Percentiles rank a stretch among this genome's conserved stretches.
Evolutionary conservation across 164 flowering plant species (phyloP).

Genomic region (Nelumbo lutea): DNA sequence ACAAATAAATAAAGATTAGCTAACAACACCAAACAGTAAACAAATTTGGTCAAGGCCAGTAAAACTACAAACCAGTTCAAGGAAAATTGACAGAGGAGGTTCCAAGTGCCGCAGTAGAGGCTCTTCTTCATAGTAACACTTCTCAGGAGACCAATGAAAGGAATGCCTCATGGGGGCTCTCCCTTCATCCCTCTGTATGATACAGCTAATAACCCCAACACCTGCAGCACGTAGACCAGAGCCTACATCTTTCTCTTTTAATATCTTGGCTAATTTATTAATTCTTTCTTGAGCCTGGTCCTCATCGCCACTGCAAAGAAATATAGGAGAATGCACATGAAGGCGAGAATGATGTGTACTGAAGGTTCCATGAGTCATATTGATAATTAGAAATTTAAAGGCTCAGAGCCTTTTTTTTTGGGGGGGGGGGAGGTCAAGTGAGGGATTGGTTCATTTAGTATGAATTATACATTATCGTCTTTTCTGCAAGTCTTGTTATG

Average conservation of each 20-base stretch:
- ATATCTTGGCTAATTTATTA: slow-evolving; percentile 82
- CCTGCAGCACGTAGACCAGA: slow-evolving; percentile 72
- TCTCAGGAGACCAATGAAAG: slow-evolving; percentile 84
- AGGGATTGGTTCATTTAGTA: too few relatives aligned
- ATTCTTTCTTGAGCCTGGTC: slow-evolving; percentile 99
- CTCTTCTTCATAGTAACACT: slow-evolving; percentile 76
- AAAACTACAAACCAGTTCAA: slow-evolving; percentile 74
- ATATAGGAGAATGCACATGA: background rate
- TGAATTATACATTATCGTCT: too few relatives aligned
- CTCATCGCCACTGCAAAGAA: slow-evolving; percentile 87
- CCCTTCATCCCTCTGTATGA: slow-evolving; percentile 99
- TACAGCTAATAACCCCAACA: slow-evolving; percentile 86
- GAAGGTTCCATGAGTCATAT: background rate
- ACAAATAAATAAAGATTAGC: slow-evolving; percentile 7
- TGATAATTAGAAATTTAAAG: background rate
- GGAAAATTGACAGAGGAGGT: slow-evolving; percentile 96
- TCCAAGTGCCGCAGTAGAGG: slow-evolving; percentile 94
- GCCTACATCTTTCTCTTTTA: slow-evolving; percentile 72
- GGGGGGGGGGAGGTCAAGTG: background rate
- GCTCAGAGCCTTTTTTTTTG: too few relatives aligned
- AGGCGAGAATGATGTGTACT: background rate
- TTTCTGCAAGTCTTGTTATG: too few relatives aligned
- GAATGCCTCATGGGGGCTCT: slow-evolving; percentile 98
- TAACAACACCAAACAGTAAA: background rate
- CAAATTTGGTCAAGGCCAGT: background rate